These are phyloP conservation scores for Haberlea rhodopensis DNA, from an alignment of 257 asterid genomes.

Conservation along the genomic window DNA sequence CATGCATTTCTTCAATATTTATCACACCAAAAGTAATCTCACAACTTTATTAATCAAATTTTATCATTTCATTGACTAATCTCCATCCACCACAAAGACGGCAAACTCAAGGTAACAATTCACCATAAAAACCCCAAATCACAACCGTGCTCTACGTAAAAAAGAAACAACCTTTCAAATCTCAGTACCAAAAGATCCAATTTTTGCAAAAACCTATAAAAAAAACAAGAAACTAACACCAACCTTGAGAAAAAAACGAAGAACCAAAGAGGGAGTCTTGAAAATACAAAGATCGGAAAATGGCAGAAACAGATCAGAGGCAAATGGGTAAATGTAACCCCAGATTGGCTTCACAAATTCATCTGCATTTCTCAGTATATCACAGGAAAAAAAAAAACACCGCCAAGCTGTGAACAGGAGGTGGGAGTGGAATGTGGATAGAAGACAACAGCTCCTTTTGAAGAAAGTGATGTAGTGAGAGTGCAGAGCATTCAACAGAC, in stretches of 20 bases:
- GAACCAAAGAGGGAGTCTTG: constrained; percentile 27
- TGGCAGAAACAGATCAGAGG: constrained; percentile 39
- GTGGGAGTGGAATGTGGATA: not conserved
- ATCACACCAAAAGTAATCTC: not conserved
- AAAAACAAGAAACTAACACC: not conserved
- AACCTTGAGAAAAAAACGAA: constrained; percentile 1
- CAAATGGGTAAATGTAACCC: constrained; percentile 20
- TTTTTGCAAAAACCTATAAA: not conserved
- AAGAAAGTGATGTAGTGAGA: not conserved
- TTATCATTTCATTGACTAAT: constrained; percentile 1
- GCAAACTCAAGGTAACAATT: not conserved
- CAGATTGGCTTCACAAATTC: constrained; percentile 22
- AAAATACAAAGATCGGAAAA: constrained; percentile 37
- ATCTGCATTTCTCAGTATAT: constrained; percentile 20
- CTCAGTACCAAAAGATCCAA: not conserved
- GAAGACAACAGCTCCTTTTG: not conserved
- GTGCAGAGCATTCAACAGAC: not conserved
- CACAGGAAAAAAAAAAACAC: constrained; percentile 24
- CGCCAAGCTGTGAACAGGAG: constrained; percentile 10
- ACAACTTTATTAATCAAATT: not conserved
- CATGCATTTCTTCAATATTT: not conserved
- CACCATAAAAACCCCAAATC: constrained; percentile 13
- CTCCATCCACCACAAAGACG: not conserved
- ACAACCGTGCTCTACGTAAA: not conserved
- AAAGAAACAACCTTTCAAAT: constrained; percentile 14